Evolutionary conservation across 202 grass and related monocot species (phyloP).

Genomic region (Schoenoplectus triqueter): DNA sequence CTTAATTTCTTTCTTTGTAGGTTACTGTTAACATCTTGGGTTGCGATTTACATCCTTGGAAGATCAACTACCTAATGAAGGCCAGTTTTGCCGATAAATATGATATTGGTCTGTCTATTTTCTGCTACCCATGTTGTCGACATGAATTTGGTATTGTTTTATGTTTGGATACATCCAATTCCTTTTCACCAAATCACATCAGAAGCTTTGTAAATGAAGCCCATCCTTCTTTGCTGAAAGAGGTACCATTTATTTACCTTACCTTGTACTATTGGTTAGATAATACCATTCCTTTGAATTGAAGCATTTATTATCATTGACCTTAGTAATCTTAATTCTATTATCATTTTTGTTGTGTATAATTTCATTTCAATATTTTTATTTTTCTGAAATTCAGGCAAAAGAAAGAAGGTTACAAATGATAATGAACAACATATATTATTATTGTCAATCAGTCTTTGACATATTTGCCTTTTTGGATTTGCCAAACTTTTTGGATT

Average conservation of each 20-base stretch:
- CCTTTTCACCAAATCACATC: constrained; percentile 69
- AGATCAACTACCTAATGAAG: constrained; percentile 22
- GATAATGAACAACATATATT: constrained; percentile 72
- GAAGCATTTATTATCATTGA: neutral
- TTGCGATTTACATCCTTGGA: neutral
- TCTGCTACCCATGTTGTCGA: constrained; percentile 59
- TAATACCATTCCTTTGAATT: neutral
- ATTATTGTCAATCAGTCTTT: constrained; percentile 66
- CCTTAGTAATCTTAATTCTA: neutral
- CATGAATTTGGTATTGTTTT: constrained; percentile 57
- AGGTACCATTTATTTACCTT: constrained; percentile 42
- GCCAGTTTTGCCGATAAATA: constrained; percentile 22
- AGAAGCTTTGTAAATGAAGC: constrained; percentile 55
- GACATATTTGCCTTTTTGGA: constrained; percentile 87
- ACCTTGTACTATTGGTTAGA: neutral
- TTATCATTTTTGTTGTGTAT: neutral
- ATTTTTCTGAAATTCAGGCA: constrained; percentile 44
- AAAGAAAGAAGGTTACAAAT: constrained; percentile 56
- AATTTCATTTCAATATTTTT: too few relatives aligned
- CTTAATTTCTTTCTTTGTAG: neutral
- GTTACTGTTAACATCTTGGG: neutral
- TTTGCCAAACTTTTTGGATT: constrained; percentile 64
- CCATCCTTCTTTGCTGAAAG: constrained; percentile 35
- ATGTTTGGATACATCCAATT: constrained; percentile 87
- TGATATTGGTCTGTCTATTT: constrained; percentile 74